A percentile compares a stretch with the other conserved stretches of the same genome.
phyloP scores from a whole-genome alignment of 73 alveolate genomes.

The Uronychia binucleata region DNA sequence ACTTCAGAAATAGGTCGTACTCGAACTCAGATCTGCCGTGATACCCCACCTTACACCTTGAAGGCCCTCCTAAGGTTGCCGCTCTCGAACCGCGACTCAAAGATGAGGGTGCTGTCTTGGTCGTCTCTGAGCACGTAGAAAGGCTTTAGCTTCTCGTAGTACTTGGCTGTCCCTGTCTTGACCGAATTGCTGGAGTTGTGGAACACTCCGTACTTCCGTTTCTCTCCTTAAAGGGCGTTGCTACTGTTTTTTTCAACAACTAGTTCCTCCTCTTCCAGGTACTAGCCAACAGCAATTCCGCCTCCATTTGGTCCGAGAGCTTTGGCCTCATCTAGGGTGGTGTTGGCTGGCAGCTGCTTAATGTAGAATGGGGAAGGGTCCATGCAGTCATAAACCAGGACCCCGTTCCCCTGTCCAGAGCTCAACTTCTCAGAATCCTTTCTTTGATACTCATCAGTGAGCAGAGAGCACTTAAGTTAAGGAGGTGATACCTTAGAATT shows the following conservation, averaged over 20 bases:
- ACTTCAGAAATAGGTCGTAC: conserved; percentile 93
- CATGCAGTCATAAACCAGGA: conserved; percentile 31
- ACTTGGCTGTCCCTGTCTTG: no score
- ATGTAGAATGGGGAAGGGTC: conserved; percentile 24
- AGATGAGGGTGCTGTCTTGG: conserved; percentile 89
- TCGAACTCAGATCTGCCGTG: conserved; percentile 87
- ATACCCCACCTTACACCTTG: no score
- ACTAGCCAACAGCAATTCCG: neutral
- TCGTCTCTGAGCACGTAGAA: conserved; percentile 63
- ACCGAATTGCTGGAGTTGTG: no score
- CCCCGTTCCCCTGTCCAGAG: neutral
- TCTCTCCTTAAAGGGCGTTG: neutral
- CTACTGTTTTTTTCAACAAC: neutral
- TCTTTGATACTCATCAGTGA: neutral
- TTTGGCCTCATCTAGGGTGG: neutral
- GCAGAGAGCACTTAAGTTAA: neutral
- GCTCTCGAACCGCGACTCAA: conserved; percentile 98
- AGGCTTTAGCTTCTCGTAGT: conserved; percentile 53
- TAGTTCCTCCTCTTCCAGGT: conserved; percentile 4
- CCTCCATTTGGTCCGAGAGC: neutral
- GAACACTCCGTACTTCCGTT: neutral
- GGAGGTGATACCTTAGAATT: neutral
- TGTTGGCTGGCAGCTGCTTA: neutral
- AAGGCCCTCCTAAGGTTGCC: conserved; percentile 96
- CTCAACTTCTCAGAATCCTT: neutral